Evolutionary conservation across 805 yeast species (phyloP).

Genomic region (Starmerella floris): DNA sequence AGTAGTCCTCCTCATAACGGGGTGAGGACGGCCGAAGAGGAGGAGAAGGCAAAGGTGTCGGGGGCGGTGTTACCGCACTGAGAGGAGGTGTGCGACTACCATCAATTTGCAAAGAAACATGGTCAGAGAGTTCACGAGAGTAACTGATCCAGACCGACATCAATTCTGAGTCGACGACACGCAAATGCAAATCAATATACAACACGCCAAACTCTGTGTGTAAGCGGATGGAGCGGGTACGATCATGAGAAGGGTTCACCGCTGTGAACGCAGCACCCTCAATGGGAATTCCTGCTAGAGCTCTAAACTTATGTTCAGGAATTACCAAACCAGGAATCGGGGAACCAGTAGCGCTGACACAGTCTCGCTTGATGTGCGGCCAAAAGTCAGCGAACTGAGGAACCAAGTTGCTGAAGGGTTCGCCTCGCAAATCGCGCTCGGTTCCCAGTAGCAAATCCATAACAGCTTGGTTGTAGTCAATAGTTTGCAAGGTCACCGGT

Average conservation of each 20-base stretch:
- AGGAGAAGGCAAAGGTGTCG: conserved; percentile 3
- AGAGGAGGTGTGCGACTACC: background rate
- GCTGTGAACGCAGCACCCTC: conserved; percentile 28
- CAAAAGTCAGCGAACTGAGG: conserved; percentile 30
- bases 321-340: conserved; percentile 52
- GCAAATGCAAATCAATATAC: conserved; percentile 60
- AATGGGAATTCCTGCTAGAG: conserved; percentile 25
- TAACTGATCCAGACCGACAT: conserved; percentile 77
- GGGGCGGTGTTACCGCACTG: conserved; percentile 1
- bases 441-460: conserved; percentile 17
- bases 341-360: conserved; percentile 6
- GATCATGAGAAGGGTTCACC: conserved; percentile 13
- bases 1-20: conserved; percentile 1
- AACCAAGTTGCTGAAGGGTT: conserved; percentile 13
- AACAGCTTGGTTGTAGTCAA: conserved; percentile 24
- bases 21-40: background rate
- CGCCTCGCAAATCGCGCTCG: conserved; percentile 8
- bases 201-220: conserved; percentile 56
- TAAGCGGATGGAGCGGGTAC: conserved; percentile 31
- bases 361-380: conserved; percentile 30
- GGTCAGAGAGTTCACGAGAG: conserved; percentile 29
- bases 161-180: conserved; percentile 48
- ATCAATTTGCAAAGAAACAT: background rate
- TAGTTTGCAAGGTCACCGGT: conserved; percentile 28
- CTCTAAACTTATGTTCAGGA: conserved; percentile 84